phyloP scores from a whole-genome alignment of 306 rosid species.

The Quercus alba region DNA sequence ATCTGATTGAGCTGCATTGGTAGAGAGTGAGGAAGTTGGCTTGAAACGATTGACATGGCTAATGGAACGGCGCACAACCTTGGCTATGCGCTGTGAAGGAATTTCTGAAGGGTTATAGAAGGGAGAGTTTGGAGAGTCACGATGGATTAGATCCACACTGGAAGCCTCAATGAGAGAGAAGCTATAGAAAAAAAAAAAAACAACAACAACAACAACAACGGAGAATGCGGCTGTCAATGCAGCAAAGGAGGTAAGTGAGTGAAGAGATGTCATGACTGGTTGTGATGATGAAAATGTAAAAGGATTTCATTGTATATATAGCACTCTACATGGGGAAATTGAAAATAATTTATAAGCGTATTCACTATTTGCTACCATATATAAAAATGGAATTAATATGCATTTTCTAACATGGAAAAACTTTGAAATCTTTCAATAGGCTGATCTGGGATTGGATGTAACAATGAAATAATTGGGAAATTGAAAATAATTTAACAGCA shows the following conservation, averaged over 20 bases:
- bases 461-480: no score
- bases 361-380: no score
- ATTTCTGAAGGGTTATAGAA: not conserved
- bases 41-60: not conserved
- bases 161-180: not conserved
- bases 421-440: no score
- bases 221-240: not conserved
- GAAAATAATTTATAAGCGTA: no score
- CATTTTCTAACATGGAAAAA: no score
- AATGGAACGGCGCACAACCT: not conserved
- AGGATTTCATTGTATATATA: no score
- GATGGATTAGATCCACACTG: not conserved
- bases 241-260: not conserved
- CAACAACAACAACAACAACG: no score
- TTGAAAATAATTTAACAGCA: no score
- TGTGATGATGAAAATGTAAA: not conserved
- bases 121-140: conserved; percentile 3
- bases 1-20: not conserved
- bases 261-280: not conserved
- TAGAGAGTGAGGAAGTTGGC: not conserved
- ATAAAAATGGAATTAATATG: no score
- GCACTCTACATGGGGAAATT: no score
- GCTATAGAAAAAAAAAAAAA: not conserved
- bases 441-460: no score
- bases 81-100: not conserved